Evolutionary conservation across 225 moss, liverwort and hornwort genomes (phyloP), one percentile per base, ranked within the genome.

Genomic region (Physcomitrium patens): DNA sequence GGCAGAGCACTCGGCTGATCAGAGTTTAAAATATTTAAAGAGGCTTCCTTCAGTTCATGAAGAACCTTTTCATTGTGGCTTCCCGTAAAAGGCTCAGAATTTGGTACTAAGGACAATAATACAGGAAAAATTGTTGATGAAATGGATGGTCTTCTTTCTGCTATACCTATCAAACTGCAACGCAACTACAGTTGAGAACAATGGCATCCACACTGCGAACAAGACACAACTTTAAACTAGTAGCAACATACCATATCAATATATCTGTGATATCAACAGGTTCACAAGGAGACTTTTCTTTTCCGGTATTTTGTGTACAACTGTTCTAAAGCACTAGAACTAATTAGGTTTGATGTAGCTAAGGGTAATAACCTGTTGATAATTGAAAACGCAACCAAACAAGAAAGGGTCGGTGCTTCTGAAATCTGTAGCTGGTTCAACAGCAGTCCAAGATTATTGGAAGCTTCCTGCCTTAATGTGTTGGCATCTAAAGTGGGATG

Each of bases 51-150:
- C 73, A 89, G 79, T 19, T 92, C 80, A 66, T 89, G 85, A 23
- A 91, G 75, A 4, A 89, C 87, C 76, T 87, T 91, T 42, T 91
- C 80, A 71, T 87, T 82, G 78, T 85, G 88, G 56, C 89, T 87
- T 73, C 88, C 86, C 75, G 86, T 83, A 46, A 87, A 79, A 49
- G 82, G 77, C 69, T 90, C 92, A 80, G 83, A 86, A 78, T 77
- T 87, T 77, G 91, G 89, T 58, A 87, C 86, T 64, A 90, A 73
- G 57, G 83, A 86, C 42, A 91, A 87, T 64, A 95, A 82, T 31
- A 95, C 89, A 69, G 92, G 95, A 57, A 91, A 77, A 47, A 93
- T 87, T 43, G 89, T 85, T 65, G 89, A 88, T 82, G 86, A 95
- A 74, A 93, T 67, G 41, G 86, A 87, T 54, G 92, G 89, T 76